Base-by-base conservation (phyloP, 345 rosid species). In the Schrenkiella parvula region DNA sequence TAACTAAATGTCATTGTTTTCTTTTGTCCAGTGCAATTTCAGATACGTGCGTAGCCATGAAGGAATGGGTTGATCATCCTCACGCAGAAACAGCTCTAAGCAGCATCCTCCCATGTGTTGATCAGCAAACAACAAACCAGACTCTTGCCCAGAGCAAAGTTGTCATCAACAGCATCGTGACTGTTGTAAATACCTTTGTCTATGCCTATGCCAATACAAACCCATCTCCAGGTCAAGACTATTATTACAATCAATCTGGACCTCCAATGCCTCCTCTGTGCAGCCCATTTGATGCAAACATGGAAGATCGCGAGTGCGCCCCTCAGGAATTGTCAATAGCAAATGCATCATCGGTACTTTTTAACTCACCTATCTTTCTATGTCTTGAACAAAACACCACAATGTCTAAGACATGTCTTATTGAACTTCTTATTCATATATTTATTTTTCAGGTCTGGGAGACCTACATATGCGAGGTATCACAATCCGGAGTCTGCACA, bases 21-120 rank as follows among this genome's bases (percentile, higher is more conserved):
- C 32, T 66, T 29, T 66, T 42, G 76, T 58, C 22, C 82, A 95
- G 98, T 79, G 87, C 90, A 63, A 88, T 88, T 43, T 69, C 99
- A 3, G 97, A 95, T 70, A 85, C 95, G 8, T 95, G 99, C 65
- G 55, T 87, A 80, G 97, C 96, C 55, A 91, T 95, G 99, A 86
- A 84, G 51, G 93, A 91, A 73, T 95, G 98, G 98, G 97, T 87
- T 13, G 93, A 87, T 66, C 74, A 95, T 79, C 97, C 96, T 15
- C 91, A 89, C 37, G 87, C 95, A 4, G 91, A 86, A 72, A 85
- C 96, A 39, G 97, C 96, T 70, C 99, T 95, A 28, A 88, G 90
- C 76, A 75, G 87, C 81, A 89, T 95, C 74, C 95, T 95, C 74
- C 95, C 99, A 1, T 95, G 98, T 69, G 96, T 95, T n/a, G 92